Evolutionary conservation across 1,284 basidiomycete species (phyloP), one percentile per base, ranked within the genome.

Genomic region (Ustilago xerochloae): DNA sequence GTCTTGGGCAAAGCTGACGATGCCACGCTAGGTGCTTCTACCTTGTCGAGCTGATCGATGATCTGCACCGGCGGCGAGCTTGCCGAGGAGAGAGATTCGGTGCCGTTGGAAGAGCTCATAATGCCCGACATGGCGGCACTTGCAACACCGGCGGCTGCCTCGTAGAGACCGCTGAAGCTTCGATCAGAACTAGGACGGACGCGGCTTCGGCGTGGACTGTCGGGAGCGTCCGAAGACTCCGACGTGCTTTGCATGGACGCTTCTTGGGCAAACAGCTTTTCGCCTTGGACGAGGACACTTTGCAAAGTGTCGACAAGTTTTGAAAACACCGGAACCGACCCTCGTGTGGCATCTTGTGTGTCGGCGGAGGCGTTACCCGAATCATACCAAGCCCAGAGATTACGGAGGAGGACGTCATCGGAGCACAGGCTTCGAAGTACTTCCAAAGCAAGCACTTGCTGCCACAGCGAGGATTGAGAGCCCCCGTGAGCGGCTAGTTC

Each of bases 11-110:
- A 39, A 8, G 68, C 63, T n/a, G 71, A 24, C 2, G 98, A 94
- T 0, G 94, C 94, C 50, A 96, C 93, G 0, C 89, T 87, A 0
- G 97, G 97, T 0, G 95, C 90, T 78, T 99, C 97, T 0, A 93
- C 91, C 85, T 99, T 84, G 62, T 84, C 82, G 29, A 84, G 75
- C 61, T 83, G 81, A 39, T 84, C 82, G 30, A 84, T 75, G 22
- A 83, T 70, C 39, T 81, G 79, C 9, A 82, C 55, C 2, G 67
- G 29, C 2, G 82, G 82, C 20, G 72, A 78, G 46, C 79, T 80
- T 3, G 74, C 24, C 10, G 58, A 53, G 5, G 73, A 68, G 9
- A 76, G 56, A 12, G 67, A 55, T 43, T 79, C 77, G 9, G 67
- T 56, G 5, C 75, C 73, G 10, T 30, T 35, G 1, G 70, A 51